phyloP scores from a whole-genome alignment of 805 yeast genomes.

The Candida dajiaensis region DNA sequence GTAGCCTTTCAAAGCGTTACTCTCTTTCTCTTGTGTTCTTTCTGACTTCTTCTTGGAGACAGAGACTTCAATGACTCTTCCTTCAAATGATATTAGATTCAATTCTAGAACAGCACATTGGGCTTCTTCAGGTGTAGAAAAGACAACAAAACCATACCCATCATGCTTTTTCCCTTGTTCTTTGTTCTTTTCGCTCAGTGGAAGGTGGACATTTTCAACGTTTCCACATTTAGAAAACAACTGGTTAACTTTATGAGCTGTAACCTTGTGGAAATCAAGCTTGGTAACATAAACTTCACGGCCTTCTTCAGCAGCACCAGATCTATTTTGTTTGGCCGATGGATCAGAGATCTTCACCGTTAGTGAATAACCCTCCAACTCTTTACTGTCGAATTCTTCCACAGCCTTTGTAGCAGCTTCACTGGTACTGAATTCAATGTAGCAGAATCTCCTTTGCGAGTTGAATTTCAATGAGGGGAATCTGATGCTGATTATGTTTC shows the following conservation, averaged over 20 bases:
- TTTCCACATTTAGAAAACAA: constrained; percentile 46
- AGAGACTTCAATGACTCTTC: constrained; percentile 42
- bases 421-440: constrained; percentile 47
- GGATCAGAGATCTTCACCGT: constrained; percentile 64
- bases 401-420: constrained; percentile 43
- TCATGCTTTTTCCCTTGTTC: constrained; percentile 32
- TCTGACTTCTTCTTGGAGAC: constrained; percentile 38
- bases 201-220: constrained; percentile 47
- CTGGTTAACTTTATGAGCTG: constrained; percentile 31
- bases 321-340: constrained; percentile 30
- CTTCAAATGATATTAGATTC: constrained; percentile 37
- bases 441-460: constrained; percentile 63
- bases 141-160: constrained; percentile 65
- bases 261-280: constrained; percentile 40
- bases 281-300: constrained; percentile 53
- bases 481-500: constrained; percentile 44
- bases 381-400: constrained; percentile 32
- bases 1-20: constrained; percentile 14
- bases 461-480: constrained; percentile 57
- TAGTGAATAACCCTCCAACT: constrained; percentile 34
- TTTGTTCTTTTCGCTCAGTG: constrained; percentile 28
- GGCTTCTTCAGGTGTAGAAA: constrained; percentile 39
- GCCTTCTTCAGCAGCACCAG: constrained; percentile 45
- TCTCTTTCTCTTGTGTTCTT: constrained; percentile 27
- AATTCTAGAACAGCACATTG: constrained; percentile 41